phyloP scores from a whole-genome alignment of 2,329 filamentous ascomycete genomes.

The Zarea fungicola region DNA sequence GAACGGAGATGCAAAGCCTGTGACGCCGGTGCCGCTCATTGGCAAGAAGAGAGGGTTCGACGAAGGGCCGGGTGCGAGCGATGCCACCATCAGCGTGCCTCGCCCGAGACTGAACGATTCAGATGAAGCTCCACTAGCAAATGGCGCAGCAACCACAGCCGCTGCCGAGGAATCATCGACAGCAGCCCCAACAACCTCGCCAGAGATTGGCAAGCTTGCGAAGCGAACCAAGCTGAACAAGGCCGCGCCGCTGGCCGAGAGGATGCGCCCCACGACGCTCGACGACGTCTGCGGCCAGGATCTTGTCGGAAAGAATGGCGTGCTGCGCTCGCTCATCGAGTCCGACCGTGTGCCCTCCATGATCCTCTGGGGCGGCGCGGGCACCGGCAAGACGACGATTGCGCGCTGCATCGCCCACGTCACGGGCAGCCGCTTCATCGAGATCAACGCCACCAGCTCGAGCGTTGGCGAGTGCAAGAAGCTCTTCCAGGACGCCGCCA shows the following conservation, averaged over 20 bases:
- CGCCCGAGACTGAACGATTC: slow-evolving; percentile 2
- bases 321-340: slow-evolving; percentile 82
- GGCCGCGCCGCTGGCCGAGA: slow-evolving; percentile 81
- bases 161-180: slow-evolving; percentile 13
- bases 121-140: not conserved
- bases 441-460: slow-evolving; percentile 89
- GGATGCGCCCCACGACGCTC: slow-evolving; percentile 80
- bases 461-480: slow-evolving; percentile 91
- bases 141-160: slow-evolving; percentile 5
- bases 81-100: slow-evolving; percentile 13
- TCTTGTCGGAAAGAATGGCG: slow-evolving; percentile 77
- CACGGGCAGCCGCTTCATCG: slow-evolving; percentile 81
- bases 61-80: slow-evolving; percentile 42
- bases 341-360: slow-evolving; percentile 84
- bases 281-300: slow-evolving; percentile 90
- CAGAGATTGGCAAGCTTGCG: slow-evolving; percentile 34
- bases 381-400: slow-evolving; percentile 86
- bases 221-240: slow-evolving; percentile 67
- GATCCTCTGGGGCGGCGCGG: slow-evolving; percentile 84
- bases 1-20: slow-evolving; percentile 28
- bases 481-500: slow-evolving; percentile 77
- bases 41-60: slow-evolving; percentile 50
- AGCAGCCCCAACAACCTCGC: not conserved
- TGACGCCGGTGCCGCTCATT: slow-evolving; percentile 27
- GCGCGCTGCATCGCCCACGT: slow-evolving; percentile 81